Evolutionary conservation across 2,329 filamentous ascomycete species (phyloP), one percentile per base, ranked within the genome.

Genomic region (Myriosclerotinia scirpicola): DNA sequence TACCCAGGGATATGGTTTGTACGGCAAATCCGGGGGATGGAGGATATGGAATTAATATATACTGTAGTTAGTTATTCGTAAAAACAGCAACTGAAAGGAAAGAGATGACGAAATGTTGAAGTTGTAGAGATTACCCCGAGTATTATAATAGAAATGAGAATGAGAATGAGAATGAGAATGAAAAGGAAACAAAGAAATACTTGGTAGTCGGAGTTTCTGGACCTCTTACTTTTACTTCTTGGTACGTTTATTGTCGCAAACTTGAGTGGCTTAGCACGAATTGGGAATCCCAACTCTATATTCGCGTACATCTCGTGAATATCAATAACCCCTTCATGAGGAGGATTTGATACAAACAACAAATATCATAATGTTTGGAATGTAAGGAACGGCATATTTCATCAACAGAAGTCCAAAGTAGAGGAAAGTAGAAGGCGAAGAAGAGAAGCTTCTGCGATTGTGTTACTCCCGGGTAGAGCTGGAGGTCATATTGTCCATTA

Each of bases 241-340:
- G 42, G 53, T 40, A 54, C 64, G 42, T 44, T 53, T 54, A 48
- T 46, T 48, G 56, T 66, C 58, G 64, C 64, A 66, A 63, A 62
- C 26, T 66, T 61, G 46, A 36, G 40, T 46, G 55, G 55, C 55
- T 59, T 46, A 59, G 55, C 55, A 58, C 26, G 17, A 44, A n/a
- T 44, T 22, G 9, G n/a, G 20, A 22, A 22, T 12, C 34, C n/a
- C 20, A 34, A 34, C 30, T 34, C 5, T 34, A 34, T 34, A 34
- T 34, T 34, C 30, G 30, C 30, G 30, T 34, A 34, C 30, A 34
- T 34, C 30, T 34, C 30, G 30, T 34, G 30, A 34, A 34, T 34
- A 34, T 34, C 30, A 5, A 5, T 5, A 34, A 22, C 17, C 17
- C 26, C 38, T 30, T 58, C 22, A 5, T 20, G 26, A 56, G 54